Base-by-base conservation (phyloP, 768 basidiomycete genomes). In the Hortiboletus flavorubellus region DNA sequence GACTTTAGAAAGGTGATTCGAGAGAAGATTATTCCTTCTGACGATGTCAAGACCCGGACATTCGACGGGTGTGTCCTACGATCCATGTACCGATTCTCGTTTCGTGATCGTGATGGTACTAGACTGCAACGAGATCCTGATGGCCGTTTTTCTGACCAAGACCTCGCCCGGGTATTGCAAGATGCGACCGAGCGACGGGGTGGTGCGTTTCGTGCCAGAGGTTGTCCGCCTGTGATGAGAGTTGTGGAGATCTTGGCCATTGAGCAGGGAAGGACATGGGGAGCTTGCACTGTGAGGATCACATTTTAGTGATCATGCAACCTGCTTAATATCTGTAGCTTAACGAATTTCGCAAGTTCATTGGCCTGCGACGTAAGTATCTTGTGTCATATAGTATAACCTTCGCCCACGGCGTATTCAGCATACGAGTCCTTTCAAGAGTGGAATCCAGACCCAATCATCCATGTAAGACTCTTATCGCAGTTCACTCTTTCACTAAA, bases 271-370 rank as follows among this genome's bases (percentile, higher is more conserved):
- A 75, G 89, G 56, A 73, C 64, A 18, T 91, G 88, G 87, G 85
- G 84, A 18, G 75, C 76, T n/a, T 91, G 88, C 66, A 86, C 85
- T 15, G 88, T 83, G 61, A 59, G 83, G 50, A 50, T 29, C 8
- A 5, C 35, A 31, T 8, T 16, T 39, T 10, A n/a, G 49, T 31
- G 49, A 48, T 46, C 8, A 23, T 41, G 8, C 10, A n/a, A 3
- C 47, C 46, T 47, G 2, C 35, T 52, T 42, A 33, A 43, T 44
- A 46, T 23, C 9, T 45, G 0, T 59, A 82, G 81, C 69, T 87
- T 67, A 88, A 88, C 63, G 86, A 89, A 63, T 89, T 89, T 68
- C 76, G 86, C 50, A 76, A 80, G 54, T 91, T 88, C 71, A 72
- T 91, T 43, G 84, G 85, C 15, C 71, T 91, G 46, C 85, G 82